Evolutionary conservation across 495 filamentous ascomycete genomes (phyloP).

Genomic region (Penicillium goetzii): DNA sequence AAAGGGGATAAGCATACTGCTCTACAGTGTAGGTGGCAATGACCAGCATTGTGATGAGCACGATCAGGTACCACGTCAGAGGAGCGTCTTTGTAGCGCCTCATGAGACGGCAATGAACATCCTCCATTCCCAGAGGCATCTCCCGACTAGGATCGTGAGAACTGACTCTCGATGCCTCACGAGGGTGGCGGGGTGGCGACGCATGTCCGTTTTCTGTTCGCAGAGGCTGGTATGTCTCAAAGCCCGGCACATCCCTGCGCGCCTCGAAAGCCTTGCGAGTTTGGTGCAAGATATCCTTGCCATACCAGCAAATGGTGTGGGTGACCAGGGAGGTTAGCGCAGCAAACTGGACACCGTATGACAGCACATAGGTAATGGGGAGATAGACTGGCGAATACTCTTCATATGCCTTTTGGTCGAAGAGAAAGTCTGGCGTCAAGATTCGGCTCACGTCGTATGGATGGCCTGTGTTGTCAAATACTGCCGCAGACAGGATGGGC

Average conservation of each 20-base stretch:
- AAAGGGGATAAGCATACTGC: constrained; percentile 59
- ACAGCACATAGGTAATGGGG: constrained; percentile 80
- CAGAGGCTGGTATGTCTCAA: constrained; percentile 32
- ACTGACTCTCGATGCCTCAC: constrained; percentile 16
- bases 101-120: constrained; percentile 66
- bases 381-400: constrained; percentile 81
- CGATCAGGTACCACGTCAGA: constrained; percentile 70
- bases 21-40: constrained; percentile 36
- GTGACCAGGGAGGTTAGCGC: constrained; percentile 63
- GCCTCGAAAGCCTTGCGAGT: constrained; percentile 35
- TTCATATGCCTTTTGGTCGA: constrained; percentile 72
- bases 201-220: constrained; percentile 13
- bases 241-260: constrained; percentile 24
- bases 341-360: constrained; percentile 83
- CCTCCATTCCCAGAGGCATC: constrained; percentile 41
- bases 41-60: constrained; percentile 32
- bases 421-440: constrained; percentile 71
- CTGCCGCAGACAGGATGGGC: constrained; percentile 73
- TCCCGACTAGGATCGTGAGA: constrained; percentile 28
- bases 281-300: constrained; percentile 38
- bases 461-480: constrained; percentile 78
- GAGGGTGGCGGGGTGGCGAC: constrained; percentile 11
- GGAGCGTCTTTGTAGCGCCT: constrained; percentile 65
- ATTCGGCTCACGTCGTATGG: constrained; percentile 80
- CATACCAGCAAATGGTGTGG: constrained; percentile 34